Percentiles rank a stretch among this genome's conserved stretches.
Conservation (phyloP, 2,329 filamentous ascomycete species). For the Leptosphaerulina australis region DNA sequence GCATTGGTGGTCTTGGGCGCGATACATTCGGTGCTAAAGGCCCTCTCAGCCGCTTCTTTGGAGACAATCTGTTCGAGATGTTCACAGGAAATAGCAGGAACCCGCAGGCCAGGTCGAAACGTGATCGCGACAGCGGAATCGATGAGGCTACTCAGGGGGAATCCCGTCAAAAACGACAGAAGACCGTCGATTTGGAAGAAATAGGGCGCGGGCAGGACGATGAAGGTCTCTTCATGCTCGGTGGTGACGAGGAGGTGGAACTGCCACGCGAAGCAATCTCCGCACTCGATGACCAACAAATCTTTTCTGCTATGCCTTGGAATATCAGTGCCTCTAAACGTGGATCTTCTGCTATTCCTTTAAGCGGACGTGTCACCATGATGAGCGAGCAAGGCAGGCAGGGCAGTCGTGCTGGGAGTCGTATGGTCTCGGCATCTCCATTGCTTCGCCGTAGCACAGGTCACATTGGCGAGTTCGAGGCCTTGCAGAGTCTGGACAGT, state of each 20-base stretch:
- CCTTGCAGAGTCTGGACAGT: slow-evolving; percentile 38
- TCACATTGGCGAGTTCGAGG: slow-evolving; percentile 32
- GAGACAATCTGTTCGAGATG: slow-evolving; percentile 59
- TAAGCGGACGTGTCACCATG: slow-evolving; percentile 52
- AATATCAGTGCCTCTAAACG: slow-evolving; percentile 64
- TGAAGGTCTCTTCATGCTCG: slow-evolving; percentile 36
- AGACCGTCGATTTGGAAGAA: slow-evolving; percentile 36
- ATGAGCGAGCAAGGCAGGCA: slow-evolving; percentile 44
- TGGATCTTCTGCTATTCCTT: slow-evolving; percentile 54
- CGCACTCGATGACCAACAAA: slow-evolving; percentile 70
- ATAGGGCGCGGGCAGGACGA: slow-evolving; percentile 46
- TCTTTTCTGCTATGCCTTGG: slow-evolving; percentile 71
- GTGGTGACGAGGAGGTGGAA: slow-evolving; percentile 63
- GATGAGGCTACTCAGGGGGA: slow-evolving; percentile 43
- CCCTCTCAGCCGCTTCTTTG: slow-evolving; percentile 65
- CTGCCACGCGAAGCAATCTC: slow-evolving; percentile 71
- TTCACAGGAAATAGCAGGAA: slow-evolving; percentile 51
- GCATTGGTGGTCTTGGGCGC: slow-evolving; percentile 61
- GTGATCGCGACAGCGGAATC: slow-evolving; percentile 43
- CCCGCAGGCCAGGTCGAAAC: slow-evolving; percentile 35
- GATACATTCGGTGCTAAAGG: slow-evolving; percentile 30
- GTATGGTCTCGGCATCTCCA: slow-evolving; percentile 66
- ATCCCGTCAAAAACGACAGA: slow-evolving; percentile 43
- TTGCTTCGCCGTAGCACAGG: slow-evolving; percentile 59
- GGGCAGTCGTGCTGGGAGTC: slow-evolving; percentile 49